Percentiles rank a stretch among this genome's conserved stretches.
These are phyloP conservation scores for Groenewaldozyma salmanticensis DNA, from an alignment of 805 yeast genomes.

Conservation along the genomic window DNA sequence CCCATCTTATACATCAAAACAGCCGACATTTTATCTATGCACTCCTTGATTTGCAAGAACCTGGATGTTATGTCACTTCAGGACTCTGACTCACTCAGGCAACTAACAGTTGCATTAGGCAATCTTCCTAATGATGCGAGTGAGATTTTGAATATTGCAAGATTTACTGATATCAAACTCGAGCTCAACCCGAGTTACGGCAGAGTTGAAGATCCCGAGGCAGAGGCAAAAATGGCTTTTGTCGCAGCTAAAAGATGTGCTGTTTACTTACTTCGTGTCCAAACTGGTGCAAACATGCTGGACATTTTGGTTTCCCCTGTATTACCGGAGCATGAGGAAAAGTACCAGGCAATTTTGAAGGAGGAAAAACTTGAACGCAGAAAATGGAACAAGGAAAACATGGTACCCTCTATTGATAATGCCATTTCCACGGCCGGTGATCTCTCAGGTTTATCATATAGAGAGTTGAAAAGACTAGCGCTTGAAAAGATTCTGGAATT, in stretches of 20 bases:
- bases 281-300: conserved; percentile 54
- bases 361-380: conserved; percentile 31
- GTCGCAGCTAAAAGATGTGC: conserved; percentile 76
- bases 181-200: conserved; percentile 49
- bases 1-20: conserved; percentile 30
- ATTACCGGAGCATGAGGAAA: conserved; percentile 56
- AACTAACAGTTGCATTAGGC: conserved; percentile 33
- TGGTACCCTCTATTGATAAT: conserved; percentile 13
- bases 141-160: conserved; percentile 41
- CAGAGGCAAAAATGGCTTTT: conserved; percentile 48
- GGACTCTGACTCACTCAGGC: conserved; percentile 45
- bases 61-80: conserved; percentile 19
- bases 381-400: conserved; percentile 27
- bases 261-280: conserved; percentile 76
- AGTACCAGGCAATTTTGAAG: conserved; percentile 45
- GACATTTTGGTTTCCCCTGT: conserved; percentile 63
- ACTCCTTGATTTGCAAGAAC: conserved; percentile 28
- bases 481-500: conserved; percentile 67
- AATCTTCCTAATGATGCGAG: conserved; percentile 35
- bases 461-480: conserved; percentile 67
- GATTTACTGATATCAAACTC: conserved; percentile 44
- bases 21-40: conserved; percentile 29
- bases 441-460: conserved; percentile 41
- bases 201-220: conserved; percentile 37
- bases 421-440: conserved; percentile 37